Evolutionary conservation across 2,329 filamentous ascomycete genomes (phyloP).

Genomic region (Kalaharituber pfeilii): DNA sequence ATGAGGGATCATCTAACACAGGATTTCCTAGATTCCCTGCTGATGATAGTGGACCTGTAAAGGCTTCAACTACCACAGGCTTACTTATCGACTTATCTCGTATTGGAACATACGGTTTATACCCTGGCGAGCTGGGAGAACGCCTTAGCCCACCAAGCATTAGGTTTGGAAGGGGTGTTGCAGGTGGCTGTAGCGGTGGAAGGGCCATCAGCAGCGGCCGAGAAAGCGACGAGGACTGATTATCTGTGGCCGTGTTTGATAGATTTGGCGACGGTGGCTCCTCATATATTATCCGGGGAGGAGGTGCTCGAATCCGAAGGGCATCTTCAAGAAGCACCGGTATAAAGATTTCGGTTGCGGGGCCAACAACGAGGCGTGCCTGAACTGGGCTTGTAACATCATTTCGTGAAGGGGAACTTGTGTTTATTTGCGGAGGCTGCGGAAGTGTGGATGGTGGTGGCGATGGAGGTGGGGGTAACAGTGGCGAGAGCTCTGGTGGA

Average conservation of each 20-base stretch:
- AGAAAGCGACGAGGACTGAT: too few species aligned
- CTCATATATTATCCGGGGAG: not conserved
- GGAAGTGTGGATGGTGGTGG: not conserved
- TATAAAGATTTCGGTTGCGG: not conserved
- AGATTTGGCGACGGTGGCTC: not conserved
- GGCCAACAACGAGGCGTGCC: not conserved
- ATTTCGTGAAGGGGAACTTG: not conserved
- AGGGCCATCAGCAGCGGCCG: not conserved
- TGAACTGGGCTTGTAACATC: not conserved
- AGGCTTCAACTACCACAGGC: not conserved
- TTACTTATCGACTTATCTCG: not conserved
- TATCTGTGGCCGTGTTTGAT: too few species aligned
- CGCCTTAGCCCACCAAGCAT: not conserved
- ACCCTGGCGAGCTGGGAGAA: not conserved
- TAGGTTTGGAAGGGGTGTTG: not conserved
- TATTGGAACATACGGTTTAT: not conserved
- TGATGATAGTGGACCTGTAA: not conserved
- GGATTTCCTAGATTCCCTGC: not conserved
- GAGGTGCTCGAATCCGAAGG: not conserved
- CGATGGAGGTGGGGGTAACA: not conserved
- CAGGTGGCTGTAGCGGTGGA: not conserved
- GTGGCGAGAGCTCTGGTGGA: not conserved
- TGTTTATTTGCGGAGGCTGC: not conserved
- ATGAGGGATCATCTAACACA: not conserved
- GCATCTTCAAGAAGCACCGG: not conserved